phyloP scores from a whole-genome alignment of 208 protist species.

The Balamuthia mandrillaris region DNA sequence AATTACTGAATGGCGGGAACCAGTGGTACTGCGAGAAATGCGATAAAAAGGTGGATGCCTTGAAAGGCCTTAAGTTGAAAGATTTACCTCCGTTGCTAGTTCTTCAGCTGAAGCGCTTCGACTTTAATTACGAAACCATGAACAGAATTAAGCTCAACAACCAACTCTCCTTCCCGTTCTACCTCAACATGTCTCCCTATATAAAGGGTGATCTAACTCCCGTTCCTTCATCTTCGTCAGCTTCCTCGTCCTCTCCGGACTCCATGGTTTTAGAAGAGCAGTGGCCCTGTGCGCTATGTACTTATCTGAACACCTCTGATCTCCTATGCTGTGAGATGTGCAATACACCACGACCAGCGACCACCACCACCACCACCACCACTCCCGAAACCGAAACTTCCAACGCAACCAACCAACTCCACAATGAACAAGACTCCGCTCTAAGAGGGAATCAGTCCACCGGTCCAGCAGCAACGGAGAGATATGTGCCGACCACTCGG shows the following conservation, averaged over 20 bases:
- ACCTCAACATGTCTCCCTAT: slow-evolving; percentile 46
- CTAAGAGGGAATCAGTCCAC: background rate
- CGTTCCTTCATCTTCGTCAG: background rate
- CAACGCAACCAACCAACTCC: background rate
- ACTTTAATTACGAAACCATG: slow-evolving; percentile 62
- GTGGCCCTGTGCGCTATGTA: slow-evolving; percentile 10
- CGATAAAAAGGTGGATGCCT: slow-evolving; percentile 39
- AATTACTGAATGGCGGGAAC: slow-evolving; percentile 6
- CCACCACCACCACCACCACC: background rate
- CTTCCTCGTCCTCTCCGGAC: background rate
- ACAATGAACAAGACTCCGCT: background rate
- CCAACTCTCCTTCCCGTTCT: slow-evolving; percentile 42
- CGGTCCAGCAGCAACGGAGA: no score
- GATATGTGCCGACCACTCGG: no score
- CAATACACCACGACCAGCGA: background rate
- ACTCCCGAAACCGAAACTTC: background rate
- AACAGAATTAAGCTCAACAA: slow-evolving; percentile 59
- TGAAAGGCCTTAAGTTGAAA: slow-evolving; percentile 54
- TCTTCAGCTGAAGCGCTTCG: slow-evolving; percentile 64
- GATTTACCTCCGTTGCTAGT: slow-evolving; percentile 56
- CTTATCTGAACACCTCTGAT: background rate
- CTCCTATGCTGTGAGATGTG: slow-evolving; percentile 20
- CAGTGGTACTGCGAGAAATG: slow-evolving; percentile 47
- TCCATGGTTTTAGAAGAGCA: background rate
- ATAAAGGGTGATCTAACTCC: background rate